A percentile compares a stretch with the other conserved stretches of the same genome.
phyloP scores from a whole-genome alignment of 202 grass and related monocot genomes.

The Panicum hallii region DNA sequence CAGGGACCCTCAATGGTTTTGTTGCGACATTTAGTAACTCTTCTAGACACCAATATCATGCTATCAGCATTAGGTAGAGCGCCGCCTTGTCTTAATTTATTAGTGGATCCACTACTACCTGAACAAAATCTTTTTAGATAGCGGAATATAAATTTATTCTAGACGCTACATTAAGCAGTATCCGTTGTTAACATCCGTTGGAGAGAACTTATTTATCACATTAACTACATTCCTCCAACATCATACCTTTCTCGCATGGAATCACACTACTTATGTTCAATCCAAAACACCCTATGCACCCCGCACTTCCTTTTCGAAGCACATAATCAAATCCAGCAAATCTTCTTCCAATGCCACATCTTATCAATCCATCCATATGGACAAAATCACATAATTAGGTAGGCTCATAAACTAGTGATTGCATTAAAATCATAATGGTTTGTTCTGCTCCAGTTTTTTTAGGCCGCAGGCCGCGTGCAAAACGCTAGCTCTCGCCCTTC shows the following conservation, averaged over 20 bases:
- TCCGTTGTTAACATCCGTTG: neutral
- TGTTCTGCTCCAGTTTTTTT: constrained; percentile 18
- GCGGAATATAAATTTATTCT: no score
- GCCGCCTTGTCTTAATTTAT: no score
- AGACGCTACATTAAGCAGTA: neutral
- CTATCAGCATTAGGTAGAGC: no score
- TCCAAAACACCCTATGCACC: neutral
- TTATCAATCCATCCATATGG: neutral
- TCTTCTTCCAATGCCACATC: constrained; percentile 22
- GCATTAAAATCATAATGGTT: neutral
- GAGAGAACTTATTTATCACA: neutral
- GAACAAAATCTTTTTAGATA: no score
- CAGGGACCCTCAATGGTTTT: neutral
- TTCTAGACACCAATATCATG: no score
- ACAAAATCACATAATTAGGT: neutral
- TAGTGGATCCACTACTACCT: no score
- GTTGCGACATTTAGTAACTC: no score
- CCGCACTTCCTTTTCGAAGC: neutral
- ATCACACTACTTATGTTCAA: neutral
- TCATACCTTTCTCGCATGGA: neutral
- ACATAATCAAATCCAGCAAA: neutral
- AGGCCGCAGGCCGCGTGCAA: constrained; percentile 30
- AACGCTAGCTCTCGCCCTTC: constrained; percentile 28
- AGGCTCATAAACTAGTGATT: neutral
- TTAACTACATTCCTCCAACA: constrained; percentile 2